Conservation (phyloP, 495 filamentous ascomycete genomes). For the Penicillium argentinense region DNA sequence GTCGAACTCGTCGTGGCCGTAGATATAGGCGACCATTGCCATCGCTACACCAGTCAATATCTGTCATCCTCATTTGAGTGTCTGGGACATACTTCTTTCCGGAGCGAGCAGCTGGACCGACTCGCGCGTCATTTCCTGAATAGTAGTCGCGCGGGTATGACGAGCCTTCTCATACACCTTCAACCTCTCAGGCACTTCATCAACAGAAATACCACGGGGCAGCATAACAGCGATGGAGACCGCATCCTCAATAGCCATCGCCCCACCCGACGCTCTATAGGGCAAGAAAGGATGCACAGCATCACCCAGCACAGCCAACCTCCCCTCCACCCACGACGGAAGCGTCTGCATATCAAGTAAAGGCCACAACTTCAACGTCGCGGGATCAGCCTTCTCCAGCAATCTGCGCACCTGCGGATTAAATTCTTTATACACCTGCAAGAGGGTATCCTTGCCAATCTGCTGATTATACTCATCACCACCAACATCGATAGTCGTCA, state of each 20-base stretch:
- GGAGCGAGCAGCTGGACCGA: slow-evolving; percentile 23
- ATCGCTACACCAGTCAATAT: slow-evolving; percentile 36
- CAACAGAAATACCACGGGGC: slow-evolving; percentile 31
- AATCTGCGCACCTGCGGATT: slow-evolving; percentile 43
- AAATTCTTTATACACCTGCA: slow-evolving; percentile 53
- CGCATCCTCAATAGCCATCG: slow-evolving; percentile 62
- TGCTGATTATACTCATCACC: slow-evolving; percentile 48
- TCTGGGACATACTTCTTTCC: slow-evolving; percentile 16
- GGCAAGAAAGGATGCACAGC: slow-evolving; percentile 63
- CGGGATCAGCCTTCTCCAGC: slow-evolving; percentile 47
- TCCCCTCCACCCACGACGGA: slow-evolving; percentile 51
- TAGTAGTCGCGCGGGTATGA: slow-evolving; percentile 50
- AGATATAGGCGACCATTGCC: slow-evolving; percentile 54
- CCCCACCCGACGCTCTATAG: slow-evolving; percentile 55
- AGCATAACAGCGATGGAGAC: slow-evolving; percentile 56
- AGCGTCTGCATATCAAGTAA: slow-evolving; percentile 58
- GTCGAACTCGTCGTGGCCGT: slow-evolving; percentile 60
- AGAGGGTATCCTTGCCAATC: slow-evolving; percentile 44
- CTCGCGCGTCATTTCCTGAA: slow-evolving; percentile 53
- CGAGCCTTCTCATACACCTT: slow-evolving; percentile 58
- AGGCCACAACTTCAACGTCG: slow-evolving; percentile 56
- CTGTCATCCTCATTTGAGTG: background rate
- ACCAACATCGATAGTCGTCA: slow-evolving; percentile 30
- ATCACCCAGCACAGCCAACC: slow-evolving; percentile 58
- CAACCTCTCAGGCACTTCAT: slow-evolving; percentile 52